These are phyloP conservation scores for Pythium plurisporium DNA, from an alignment of 352 stramenopile species.

Conservation along the genomic window DNA sequence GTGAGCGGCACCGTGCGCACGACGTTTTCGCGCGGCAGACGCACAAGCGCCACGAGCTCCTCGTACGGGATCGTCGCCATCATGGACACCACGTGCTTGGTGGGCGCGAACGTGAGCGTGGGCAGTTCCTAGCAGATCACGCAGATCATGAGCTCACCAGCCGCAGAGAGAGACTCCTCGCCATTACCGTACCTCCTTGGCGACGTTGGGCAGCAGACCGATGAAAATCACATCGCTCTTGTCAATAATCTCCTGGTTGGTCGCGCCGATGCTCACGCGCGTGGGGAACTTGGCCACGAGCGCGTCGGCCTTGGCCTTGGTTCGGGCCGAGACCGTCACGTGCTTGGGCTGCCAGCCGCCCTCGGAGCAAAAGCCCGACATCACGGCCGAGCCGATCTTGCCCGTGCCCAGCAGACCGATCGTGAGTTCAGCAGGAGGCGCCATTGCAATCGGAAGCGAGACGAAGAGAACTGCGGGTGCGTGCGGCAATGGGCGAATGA, in stretches of 20 bases:
- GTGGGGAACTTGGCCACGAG: constrained; percentile 62
- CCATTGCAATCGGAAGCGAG: constrained; percentile 32
- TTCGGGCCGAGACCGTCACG: constrained; percentile 64
- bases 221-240: constrained; percentile 81
- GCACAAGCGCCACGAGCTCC: constrained; percentile 65
- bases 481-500: constrained; percentile 9
- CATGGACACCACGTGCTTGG: constrained; percentile 78
- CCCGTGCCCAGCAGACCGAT: constrained; percentile 78
- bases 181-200: constrained; percentile 37
- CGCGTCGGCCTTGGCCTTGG: constrained; percentile 71
- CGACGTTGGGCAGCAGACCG: constrained; percentile 67
- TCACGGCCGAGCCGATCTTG: constrained; percentile 83
- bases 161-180: too few relatives aligned
- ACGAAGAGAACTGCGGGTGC: too few relatives aligned
- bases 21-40: constrained; percentile 65
- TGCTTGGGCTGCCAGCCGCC: constrained; percentile 74
- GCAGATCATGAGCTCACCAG: too few relatives aligned
- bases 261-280: constrained; percentile 55
- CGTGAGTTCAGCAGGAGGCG: constrained; percentile 46
- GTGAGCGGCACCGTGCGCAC: constrained; percentile 76
- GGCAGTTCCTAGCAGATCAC: constrained; percentile 43
- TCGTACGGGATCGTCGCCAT: constrained; percentile 88
- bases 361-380: constrained; percentile 77
- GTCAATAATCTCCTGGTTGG: constrained; percentile 84
- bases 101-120: constrained; percentile 55